Evolutionary conservation across 495 filamentous ascomycete species (phyloP).

Genomic region (Hypoxylon subgilvum): DNA sequence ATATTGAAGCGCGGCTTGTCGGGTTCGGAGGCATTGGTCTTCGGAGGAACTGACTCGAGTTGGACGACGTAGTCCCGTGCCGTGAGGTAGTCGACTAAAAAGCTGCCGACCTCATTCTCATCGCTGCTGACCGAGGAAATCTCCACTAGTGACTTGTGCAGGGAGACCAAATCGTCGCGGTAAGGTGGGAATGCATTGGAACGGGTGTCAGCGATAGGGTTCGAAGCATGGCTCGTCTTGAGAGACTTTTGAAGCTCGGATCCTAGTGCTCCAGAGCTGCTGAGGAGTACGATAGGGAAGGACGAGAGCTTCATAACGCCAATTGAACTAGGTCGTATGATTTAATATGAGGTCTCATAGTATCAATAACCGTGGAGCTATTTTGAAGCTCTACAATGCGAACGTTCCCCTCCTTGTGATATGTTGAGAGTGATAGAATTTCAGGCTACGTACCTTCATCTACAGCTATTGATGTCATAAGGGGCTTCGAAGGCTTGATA

Average conservation of each 20-base stretch:
- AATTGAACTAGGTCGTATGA: too few species aligned
- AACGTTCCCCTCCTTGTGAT: too few species aligned
- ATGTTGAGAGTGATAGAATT: too few species aligned
- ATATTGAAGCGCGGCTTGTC: constrained; percentile 67
- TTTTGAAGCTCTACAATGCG: too few species aligned
- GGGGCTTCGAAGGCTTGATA: too few species aligned
- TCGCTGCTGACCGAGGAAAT: constrained; percentile 76
- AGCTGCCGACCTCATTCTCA: constrained; percentile 71
- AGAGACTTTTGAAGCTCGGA: constrained; percentile 18
- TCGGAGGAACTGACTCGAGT: constrained; percentile 70
- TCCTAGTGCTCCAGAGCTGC: constrained; percentile 20
- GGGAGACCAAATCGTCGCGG: constrained; percentile 64
- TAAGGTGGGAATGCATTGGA: constrained; percentile 43
- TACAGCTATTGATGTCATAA: too few species aligned
- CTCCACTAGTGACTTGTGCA: constrained; percentile 78
- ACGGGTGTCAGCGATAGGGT: background rate
- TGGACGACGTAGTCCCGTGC: constrained; percentile 52
- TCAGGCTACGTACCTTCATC: too few species aligned
- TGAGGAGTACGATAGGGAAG: constrained; percentile 16
- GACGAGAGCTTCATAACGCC: constrained; percentile 28
- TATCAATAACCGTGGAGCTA: too few species aligned
- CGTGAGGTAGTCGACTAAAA: constrained; percentile 69
- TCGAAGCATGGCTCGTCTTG: constrained; percentile 1
- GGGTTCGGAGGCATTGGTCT: constrained; percentile 53
- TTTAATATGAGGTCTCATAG: too few species aligned